phyloP scores from a whole-genome alignment of 2,329 filamentous ascomycete genomes.

The Lecanicillium sp. region DNA sequence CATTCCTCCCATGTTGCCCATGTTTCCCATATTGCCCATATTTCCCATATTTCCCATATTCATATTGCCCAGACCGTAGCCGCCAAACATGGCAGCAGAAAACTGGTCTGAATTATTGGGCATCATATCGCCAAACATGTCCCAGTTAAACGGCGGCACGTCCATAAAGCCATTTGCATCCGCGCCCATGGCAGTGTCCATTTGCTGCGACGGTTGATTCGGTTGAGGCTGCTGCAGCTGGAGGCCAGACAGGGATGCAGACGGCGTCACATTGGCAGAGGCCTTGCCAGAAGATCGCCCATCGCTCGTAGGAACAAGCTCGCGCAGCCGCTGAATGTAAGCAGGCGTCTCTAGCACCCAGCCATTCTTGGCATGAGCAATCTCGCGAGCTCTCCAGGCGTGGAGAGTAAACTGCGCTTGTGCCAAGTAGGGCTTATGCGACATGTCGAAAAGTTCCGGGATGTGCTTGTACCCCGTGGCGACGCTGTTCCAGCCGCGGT shows the following conservation, averaged over 20 bases:
- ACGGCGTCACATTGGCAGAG: background rate
- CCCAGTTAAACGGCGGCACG: slow-evolving; percentile 7
- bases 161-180: slow-evolving; percentile 1
- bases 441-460: slow-evolving; percentile 40
- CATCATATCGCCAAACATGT: slow-evolving; percentile 9
- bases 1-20: background rate
- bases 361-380: slow-evolving; percentile 28
- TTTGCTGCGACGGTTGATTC: background rate
- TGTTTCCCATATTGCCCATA: slow-evolving; percentile 3
- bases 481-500: slow-evolving; percentile 43
- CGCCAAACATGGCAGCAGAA: slow-evolving; percentile 22
- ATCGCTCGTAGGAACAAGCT: slow-evolving; percentile 25
- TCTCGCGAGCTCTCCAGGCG: slow-evolving; percentile 45
- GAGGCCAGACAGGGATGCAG: slow-evolving; percentile 7
- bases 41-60: slow-evolving; percentile 11
- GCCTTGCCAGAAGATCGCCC: slow-evolving; percentile 3
- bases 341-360: slow-evolving; percentile 30
- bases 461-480: slow-evolving; percentile 39
- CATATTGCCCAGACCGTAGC: slow-evolving; percentile 19
- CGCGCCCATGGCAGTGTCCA: slow-evolving; percentile 1
- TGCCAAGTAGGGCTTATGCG: slow-evolving; percentile 32
- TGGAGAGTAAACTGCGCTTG: slow-evolving; percentile 40
- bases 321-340: slow-evolving; percentile 37
- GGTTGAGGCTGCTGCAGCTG: background rate
- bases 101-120: slow-evolving; percentile 19